Base-by-base conservation (phyloP, 257 asterid species). In the Linaria vulgaris region DNA sequence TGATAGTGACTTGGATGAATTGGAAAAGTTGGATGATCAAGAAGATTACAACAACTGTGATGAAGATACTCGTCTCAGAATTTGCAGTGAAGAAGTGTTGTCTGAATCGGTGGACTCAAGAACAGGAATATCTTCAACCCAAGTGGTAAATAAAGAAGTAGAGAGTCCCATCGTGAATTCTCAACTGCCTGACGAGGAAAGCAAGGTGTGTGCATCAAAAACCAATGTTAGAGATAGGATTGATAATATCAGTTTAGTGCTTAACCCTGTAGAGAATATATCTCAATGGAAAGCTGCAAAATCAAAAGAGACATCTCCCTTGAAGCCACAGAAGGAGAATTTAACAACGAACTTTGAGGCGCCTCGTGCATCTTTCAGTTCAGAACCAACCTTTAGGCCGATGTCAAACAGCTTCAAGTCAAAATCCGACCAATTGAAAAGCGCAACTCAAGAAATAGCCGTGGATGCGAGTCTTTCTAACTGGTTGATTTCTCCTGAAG, bases 391-490 rank as follows among this genome's bases (percentile, higher is more conserved):
- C 12, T 57, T 73, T 37, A 77, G 69, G 72, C 83, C 48, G 49
- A 56, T 68, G 23, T 70, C 85, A 11, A 25, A 34, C 2, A 38
- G 68, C 72, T 69, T 70, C 68, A 81, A 72, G 82, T 39, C 73
- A 55, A 84, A 83, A 61, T 21, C 81, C 21, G 77, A 70, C 52
- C 78, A 51, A 22, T 6, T 12, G 25, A 83, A 77, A 71, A 74
- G 63, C 39, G 63, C 54, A 8, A 78, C 69, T 64, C 81, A 74
- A 72, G 95, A 81, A 59, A 63, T 81, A 47, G 88, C 90, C 5
- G 97, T 94, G 34, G 95, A 94, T 81, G 82, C 95, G 27, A 94
- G 99, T 68, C 96, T 94, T 61, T 94, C 99, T 9, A 87, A 70
- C 68, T 94, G 99, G 99, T 62, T 94, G 76, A 69, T 34, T 76